Evolutionary conservation across 768 basidiomycete genomes (phyloP), one percentile per base, ranked within the genome.

Genomic region (Lactarius hengduanensis): DNA sequence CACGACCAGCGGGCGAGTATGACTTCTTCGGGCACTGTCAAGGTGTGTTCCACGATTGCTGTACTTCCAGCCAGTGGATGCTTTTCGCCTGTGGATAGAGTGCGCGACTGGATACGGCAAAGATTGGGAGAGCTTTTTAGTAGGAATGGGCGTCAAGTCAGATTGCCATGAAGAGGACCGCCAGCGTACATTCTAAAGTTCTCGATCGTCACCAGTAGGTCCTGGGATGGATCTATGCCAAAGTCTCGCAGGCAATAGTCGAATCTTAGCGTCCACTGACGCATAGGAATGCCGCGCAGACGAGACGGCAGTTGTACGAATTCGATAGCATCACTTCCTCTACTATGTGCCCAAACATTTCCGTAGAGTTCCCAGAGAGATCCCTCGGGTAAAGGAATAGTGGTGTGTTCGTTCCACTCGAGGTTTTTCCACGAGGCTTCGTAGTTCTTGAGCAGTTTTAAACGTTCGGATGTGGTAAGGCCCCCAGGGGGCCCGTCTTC

Each of bases 171-270:
- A 13, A 32, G 41, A 69, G 30, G 41, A 15, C 38, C 38, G 60
- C 34, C 1, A 72, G 77, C 69, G 82, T 70, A 75, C 63, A 57
- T 58, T 34, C 68, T 63, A 26, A 78, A 1, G 20, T 9, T 47
- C 54, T 69, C 69, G 43, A 71, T n/a, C 2, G 65, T 43, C 18
- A 67, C 64, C 13, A 71, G 59, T 11, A 70, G 56, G 38, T 71
- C 68, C 56, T 71, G 70, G 43, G 64, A 66, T 15, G 70, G 65
- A 36, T 71, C 70, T 18, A 71, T 65, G 43, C 68, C 20, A 54
- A 69, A 71, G 59, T 71, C 70, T 32, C 68, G 65, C 36, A 61
- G 1, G 15, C 26, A 8, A 59, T 60, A 61, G 57, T 64, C 40
- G 11, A 70, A 38, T 8, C 8, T 53, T 45, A 71, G 36, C 2